Evolutionary conservation across 495 filamentous ascomycete species (phyloP).

Genomic region (Aspergillus egyptiacus): DNA sequence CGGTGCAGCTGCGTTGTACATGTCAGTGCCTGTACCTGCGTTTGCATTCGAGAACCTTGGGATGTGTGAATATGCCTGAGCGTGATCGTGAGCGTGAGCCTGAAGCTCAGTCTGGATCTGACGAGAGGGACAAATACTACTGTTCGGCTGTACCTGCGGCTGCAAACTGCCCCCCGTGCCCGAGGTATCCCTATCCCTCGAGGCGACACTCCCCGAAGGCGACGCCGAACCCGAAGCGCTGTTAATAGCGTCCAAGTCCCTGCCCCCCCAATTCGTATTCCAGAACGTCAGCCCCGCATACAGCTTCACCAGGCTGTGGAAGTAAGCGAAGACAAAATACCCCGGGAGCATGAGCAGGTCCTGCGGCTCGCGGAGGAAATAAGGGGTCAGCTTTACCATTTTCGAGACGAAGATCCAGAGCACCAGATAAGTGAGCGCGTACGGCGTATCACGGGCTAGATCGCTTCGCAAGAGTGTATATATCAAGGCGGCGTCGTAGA

Average conservation of each 20-base stretch:
- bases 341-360: constrained; percentile 52
- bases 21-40: no score
- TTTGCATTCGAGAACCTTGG: no score
- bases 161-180: no score
- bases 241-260: neutral
- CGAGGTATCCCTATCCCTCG: no score
- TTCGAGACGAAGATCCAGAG: constrained; percentile 48
- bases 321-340: constrained; percentile 53
- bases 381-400: constrained; percentile 54
- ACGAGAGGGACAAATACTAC: no score
- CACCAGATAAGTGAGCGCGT: constrained; percentile 8
- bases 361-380: constrained; percentile 51
- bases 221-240: neutral
- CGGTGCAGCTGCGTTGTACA: no score
- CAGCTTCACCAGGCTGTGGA: constrained; percentile 58
- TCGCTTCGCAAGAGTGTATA: constrained; percentile 12
- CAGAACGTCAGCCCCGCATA: constrained; percentile 52
- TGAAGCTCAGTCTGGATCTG: no score
- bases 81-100: no score
- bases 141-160: no score
- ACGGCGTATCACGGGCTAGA: neutral
- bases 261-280: constrained; percentile 11
- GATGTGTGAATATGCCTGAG: no score
- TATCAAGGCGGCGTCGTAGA: constrained; percentile 48
- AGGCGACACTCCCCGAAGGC: no score